Evolutionary conservation across 2,329 filamentous ascomycete species (phyloP), one percentile per base, ranked within the genome.

Genomic region (Orbilia javanica): DNA sequence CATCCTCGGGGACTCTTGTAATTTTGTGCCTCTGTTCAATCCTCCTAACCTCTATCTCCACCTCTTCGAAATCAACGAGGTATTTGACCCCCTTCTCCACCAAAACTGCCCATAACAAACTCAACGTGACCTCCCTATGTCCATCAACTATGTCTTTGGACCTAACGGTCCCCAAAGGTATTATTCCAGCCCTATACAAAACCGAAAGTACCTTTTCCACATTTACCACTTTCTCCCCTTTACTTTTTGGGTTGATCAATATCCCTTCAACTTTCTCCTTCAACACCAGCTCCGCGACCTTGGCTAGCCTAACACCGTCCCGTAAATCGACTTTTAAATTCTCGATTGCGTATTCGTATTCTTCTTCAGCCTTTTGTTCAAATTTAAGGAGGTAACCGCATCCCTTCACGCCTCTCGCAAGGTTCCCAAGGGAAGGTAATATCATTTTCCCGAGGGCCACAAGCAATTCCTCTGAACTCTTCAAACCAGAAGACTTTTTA

Each of bases 251-350:
- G 10, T 34, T 20, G 8, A 78, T n/a, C 4, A 64, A 22, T 10
- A 78, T 27, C 1, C 52, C 42, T 11, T 53, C 50, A 6, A 71
- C 29, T 15, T 20, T 83, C 1, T 53, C 46, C 15, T 25, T 52
- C 29, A 67, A 34, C 1, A 90, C 82, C 0, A 90, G 79, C 79
- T 91, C 90, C 0, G 89, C 87, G 8, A 90, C 84, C 63, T 87
- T 86, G 4, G 88, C 87, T n/a, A 91, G 82, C 52, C 88, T 84
- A 7, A 91, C 85, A 0, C 90, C 89, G 81, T 91, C 88, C 36
- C 89, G 86, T 22, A 91, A 84, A 80, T 91, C 89, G 7, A 89
- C 86, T 0, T 89, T 89, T 25, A 91, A 84, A 80, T 91, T 91
- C 7, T 85, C 84, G 68, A 91, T 87, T 44, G 83, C 83, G 81